Evolutionary conservation across 768 basidiomycete species (phyloP).

Genomic region (Candolleomyces eurysporus): DNA sequence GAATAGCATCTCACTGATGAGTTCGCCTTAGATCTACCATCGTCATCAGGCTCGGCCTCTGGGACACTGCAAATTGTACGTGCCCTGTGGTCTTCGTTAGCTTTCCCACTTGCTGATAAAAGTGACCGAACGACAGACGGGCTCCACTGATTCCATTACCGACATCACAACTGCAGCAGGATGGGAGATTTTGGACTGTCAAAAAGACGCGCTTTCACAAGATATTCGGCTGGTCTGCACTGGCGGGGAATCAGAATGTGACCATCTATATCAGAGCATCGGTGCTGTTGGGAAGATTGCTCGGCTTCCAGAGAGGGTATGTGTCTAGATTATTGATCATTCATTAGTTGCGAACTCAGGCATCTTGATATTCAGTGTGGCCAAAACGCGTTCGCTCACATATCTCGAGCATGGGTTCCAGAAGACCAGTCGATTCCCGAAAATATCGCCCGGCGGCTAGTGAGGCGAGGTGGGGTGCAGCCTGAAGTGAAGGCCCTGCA

Average conservation of each 20-base stretch:
- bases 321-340: slow-evolving; percentile 11
- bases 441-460: slow-evolving; percentile 17
- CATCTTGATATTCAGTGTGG: slow-evolving; percentile 11
- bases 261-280: slow-evolving; percentile 20
- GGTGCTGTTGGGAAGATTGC: slow-evolving; percentile 41
- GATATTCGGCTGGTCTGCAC: slow-evolving; percentile 35
- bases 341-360: not conserved
- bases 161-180: slow-evolving; percentile 42
- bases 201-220: slow-evolving; percentile 25
- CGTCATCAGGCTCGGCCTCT: slow-evolving; percentile 3
- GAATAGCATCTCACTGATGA: not conserved
- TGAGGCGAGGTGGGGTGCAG: slow-evolving; percentile 19
- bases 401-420: slow-evolving; percentile 34
- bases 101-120: not conserved
- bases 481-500: slow-evolving; percentile 32
- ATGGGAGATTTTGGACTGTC: slow-evolving; percentile 38
- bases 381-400: slow-evolving; percentile 21
- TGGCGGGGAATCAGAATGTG: slow-evolving; percentile 21
- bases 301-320: slow-evolving; percentile 49
- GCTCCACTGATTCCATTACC: slow-evolving; percentile 23
- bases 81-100: not conserved
- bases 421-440: slow-evolving; percentile 35
- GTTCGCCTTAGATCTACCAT: slow-evolving; percentile 8
- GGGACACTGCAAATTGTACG: slow-evolving; percentile 13
- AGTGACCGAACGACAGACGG: slow-evolving; percentile 14